phyloP scores from a whole-genome alignment of 805 yeast genomes.

The Sungouiozyma intestinalis region DNA sequence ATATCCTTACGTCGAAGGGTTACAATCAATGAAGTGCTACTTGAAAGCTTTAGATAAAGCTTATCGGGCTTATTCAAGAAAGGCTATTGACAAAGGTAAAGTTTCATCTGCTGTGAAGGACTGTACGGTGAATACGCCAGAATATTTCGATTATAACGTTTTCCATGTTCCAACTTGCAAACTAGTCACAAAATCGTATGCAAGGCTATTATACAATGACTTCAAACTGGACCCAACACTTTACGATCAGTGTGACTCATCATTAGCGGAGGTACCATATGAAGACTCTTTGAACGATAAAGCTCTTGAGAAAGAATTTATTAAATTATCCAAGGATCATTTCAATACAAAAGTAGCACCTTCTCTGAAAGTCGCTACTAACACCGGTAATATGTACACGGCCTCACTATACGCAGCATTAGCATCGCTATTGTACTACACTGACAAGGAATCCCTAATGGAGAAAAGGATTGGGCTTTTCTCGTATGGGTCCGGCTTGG shows the following conservation, averaged over 20 bases:
- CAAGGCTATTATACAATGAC: constrained; percentile 84
- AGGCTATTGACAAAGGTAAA: constrained; percentile 47
- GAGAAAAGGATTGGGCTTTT: constrained; percentile 82
- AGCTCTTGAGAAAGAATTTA: constrained; percentile 73
- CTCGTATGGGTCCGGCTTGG: constrained; percentile 97
- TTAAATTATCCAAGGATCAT: constrained; percentile 60
- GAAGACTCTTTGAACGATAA: constrained; percentile 73
- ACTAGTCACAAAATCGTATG: constrained; percentile 83
- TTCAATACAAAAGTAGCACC: constrained; percentile 64
- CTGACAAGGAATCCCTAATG: constrained; percentile 63
- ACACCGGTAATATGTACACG: constrained; percentile 96
- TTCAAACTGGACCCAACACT: constrained; percentile 57
- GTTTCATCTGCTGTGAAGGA: constrained; percentile 36
- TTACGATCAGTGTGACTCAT: constrained; percentile 48
- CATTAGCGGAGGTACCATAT: constrained; percentile 48
- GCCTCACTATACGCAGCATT: constrained; percentile 85
- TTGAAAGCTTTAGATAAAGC: constrained; percentile 85
- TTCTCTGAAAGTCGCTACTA: constrained; percentile 79
- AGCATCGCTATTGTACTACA: constrained; percentile 66
- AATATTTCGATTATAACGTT: constrained; percentile 80
- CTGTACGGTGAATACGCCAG: constrained; percentile 54
- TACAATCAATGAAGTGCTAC: constrained; percentile 87
- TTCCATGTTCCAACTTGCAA: constrained; percentile 99
- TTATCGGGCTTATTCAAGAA: constrained; percentile 70
- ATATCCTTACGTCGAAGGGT: constrained; percentile 96